Percentiles rank a stretch among this genome's conserved stretches.
phyloP scores from a whole-genome alignment of 2,329 filamentous ascomycete species.

The Ceratocystis huliohia region DNA sequence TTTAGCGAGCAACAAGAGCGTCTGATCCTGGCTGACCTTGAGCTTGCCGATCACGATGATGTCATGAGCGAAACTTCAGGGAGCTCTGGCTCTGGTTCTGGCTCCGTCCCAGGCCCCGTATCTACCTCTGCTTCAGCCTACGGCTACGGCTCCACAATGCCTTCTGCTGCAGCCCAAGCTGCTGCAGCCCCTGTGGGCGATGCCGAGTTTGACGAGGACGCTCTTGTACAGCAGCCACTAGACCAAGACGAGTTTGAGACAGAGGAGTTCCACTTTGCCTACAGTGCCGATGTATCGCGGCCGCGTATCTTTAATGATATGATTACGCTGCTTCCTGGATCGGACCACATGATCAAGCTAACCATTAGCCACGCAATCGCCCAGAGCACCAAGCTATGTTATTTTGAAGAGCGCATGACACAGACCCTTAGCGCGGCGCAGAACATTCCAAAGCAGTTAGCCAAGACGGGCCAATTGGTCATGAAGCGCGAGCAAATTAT shows the following conservation, averaged over 20 bases:
- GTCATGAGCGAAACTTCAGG: slow-evolving; percentile 32
- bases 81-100: not conserved
- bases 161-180: not conserved
- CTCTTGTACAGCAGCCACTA: slow-evolving; percentile 62
- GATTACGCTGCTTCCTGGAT: slow-evolving; percentile 84
- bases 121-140: not conserved
- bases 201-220: slow-evolving; percentile 17
- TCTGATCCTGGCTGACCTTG: slow-evolving; percentile 86
- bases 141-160: not conserved
- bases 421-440: slow-evolving; percentile 88
- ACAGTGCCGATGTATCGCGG: slow-evolving; percentile 71
- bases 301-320: slow-evolving; percentile 97
- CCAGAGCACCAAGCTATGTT: slow-evolving; percentile 89
- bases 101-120: not conserved
- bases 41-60: slow-evolving; percentile 64
- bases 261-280: slow-evolving; percentile 97
- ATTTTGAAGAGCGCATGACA: slow-evolving; percentile 93
- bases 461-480: slow-evolving; percentile 76
- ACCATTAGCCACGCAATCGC: slow-evolving; percentile 96
- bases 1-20: slow-evolving; percentile 94
- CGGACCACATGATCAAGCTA: slow-evolving; percentile 97
- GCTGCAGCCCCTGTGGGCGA: slow-evolving; percentile 1
- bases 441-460: slow-evolving; percentile 77
- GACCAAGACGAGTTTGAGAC: slow-evolving; percentile 89
- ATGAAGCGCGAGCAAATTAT: slow-evolving; percentile 90